phyloP scores from a whole-genome alignment of 805 yeast genomes.

The Novakomyces olei region DNA sequence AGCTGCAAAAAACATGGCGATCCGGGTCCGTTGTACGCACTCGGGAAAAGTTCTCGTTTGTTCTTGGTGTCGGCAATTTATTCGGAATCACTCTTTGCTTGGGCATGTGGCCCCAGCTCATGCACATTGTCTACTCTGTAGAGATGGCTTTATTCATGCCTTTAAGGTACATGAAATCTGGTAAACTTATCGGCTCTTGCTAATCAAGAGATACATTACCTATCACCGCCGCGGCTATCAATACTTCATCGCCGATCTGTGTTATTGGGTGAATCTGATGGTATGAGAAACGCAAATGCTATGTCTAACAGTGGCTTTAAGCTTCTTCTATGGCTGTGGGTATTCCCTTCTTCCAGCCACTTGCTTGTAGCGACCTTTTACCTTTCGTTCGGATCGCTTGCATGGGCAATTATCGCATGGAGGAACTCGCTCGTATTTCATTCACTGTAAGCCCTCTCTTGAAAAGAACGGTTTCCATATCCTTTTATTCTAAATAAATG shows the following conservation, averaged over 20 bases:
- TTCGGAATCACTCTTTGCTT: constrained; percentile 53
- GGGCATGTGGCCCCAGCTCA: constrained; percentile 54
- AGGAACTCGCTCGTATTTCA: constrained; percentile 80
- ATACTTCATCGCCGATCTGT: constrained; percentile 75
- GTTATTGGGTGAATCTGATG: constrained; percentile 69
- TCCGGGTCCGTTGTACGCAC: constrained; percentile 15
- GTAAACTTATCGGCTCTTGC: not conserved
- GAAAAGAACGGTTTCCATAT: not conserved
- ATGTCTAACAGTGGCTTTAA: not conserved
- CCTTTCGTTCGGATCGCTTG: constrained; percentile 65
- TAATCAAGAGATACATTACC: constrained; percentile 16
- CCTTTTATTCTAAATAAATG: not conserved
- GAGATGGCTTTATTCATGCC: constrained; percentile 52
- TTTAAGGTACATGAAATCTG: constrained; percentile 34
- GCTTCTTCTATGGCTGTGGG: constrained; percentile 55
- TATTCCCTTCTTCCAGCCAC: constrained; percentile 48
- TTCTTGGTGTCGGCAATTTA: constrained; percentile 43
- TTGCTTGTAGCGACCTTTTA: constrained; percentile 70
- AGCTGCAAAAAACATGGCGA: constrained; percentile 14
- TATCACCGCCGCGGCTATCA: constrained; percentile 63
- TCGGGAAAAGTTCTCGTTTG: constrained; percentile 63
- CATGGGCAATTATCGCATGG: constrained; percentile 93
- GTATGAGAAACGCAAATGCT: not conserved
- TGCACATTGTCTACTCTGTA: constrained; percentile 53
- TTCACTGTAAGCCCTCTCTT: constrained; percentile 4